Evolutionary conservation across 257 asterid genomes (phyloP).

Genomic region (Penstemon newberryi): DNA sequence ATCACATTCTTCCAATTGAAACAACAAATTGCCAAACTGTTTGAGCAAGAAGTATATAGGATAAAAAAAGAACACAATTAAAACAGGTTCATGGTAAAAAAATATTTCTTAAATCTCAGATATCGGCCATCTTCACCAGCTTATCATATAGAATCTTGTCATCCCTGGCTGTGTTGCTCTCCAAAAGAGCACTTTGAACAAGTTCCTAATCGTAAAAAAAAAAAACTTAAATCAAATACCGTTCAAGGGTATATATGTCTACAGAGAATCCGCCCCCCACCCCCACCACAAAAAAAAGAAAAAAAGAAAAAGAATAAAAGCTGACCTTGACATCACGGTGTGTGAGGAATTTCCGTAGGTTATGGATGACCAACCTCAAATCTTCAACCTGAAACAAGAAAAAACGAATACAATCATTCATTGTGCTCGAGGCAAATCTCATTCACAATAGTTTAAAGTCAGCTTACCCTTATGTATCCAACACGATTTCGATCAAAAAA

Average conservation of each 20-base stretch:
- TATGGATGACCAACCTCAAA: slow-evolving; percentile 80
- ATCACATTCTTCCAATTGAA: no score
- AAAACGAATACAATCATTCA: slow-evolving; percentile 11
- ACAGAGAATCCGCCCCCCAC: not conserved
- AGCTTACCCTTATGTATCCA: slow-evolving; percentile 78
- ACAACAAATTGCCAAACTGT: no score
- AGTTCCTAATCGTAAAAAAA: slow-evolving; percentile 51
- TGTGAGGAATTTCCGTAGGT: slow-evolving; percentile 76
- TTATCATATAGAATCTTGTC: slow-evolving; percentile 78
- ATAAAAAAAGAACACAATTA: no score
- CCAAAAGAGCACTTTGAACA: slow-evolving; percentile 82
- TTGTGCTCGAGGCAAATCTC: slow-evolving; percentile 2
- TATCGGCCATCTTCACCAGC: slow-evolving; percentile 53
- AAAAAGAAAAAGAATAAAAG: slow-evolving; percentile 4
- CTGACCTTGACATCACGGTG: slow-evolving; percentile 87
- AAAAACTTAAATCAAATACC: no score
- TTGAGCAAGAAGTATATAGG: no score
- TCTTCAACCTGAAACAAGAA: slow-evolving; percentile 74
- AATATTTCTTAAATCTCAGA: slow-evolving; percentile 24
- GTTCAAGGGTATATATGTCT: not conserved
- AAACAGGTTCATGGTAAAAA: not conserved
- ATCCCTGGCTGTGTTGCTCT: slow-evolving; percentile 79
- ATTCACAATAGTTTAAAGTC: not conserved
- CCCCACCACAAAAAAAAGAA: not conserved
- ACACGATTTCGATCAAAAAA: slow-evolving; percentile 90